Evolutionary conservation across 768 basidiomycete species (phyloP), one percentile per base, ranked within the genome.

Genomic region (Cystofilobasidium ferigula): DNA sequence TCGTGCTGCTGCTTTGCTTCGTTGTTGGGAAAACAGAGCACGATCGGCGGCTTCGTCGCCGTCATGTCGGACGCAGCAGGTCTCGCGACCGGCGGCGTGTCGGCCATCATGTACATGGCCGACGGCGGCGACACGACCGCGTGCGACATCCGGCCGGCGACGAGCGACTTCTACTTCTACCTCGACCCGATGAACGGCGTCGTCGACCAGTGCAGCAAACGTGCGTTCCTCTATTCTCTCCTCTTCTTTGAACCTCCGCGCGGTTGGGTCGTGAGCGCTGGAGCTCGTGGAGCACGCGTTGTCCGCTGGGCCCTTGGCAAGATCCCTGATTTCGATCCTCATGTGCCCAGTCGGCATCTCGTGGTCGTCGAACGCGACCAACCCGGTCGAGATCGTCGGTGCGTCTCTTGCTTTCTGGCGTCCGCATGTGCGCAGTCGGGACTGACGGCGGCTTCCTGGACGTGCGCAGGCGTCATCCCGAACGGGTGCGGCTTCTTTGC

Each of bases 51-150:
- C 16, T 66, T 51, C 34, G 59, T 66, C 20, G 64, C 64, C 22
- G 64, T 66, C 43, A 66, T 66, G 64, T 53, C 47, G 28, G 64
- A 66, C 48, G 16, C 48, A 4, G 38, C 59, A 22, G 64, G 64
- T 12, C 57, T 66, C 32, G 64, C 64, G 57, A 66, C 64, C 10
- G 64, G 64, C n/a, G 64, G 64, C 38, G 64, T 66, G n/a, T 66
- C 64, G 10, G n/a, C 38, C 48, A 61, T 61, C 59, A 61, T 66
- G 64, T 58, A 26, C 28, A 32, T 66, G 1, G 28, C 36, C 5
- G 20, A 34, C 26, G 42, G 40, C 38, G n/a, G 63, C 32, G 48
- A 24, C 34, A 32, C 26, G 56, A 22, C 10, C 12, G 18, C 34
- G 7, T 66, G 64, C 42, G 22, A 34, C 1, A 43, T 54, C 24